Conservation (phyloP, 2,329 filamentous ascomycete species). For the Ramularia endophylla region DNA sequence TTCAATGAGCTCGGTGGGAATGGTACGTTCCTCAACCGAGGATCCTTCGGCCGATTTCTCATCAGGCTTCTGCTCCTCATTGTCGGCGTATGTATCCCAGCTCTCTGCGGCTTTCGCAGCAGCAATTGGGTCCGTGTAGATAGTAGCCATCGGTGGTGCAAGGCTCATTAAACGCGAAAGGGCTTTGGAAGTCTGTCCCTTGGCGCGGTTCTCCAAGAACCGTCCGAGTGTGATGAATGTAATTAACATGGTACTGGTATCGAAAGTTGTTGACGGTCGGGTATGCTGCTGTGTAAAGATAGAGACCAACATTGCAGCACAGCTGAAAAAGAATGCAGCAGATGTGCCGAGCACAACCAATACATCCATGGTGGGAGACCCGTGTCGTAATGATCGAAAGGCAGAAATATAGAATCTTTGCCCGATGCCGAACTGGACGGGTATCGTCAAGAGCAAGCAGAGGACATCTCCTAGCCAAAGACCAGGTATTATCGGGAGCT, state of each 20-base stretch:
- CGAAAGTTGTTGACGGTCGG: constrained; percentile 83
- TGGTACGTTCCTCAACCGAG: constrained; percentile 72
- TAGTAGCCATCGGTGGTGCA: constrained; percentile 92
- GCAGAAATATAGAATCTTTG: constrained; percentile 89
- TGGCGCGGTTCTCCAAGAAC: constrained; percentile 88
- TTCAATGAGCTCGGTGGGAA: constrained; percentile 90
- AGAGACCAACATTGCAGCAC: constrained; percentile 79
- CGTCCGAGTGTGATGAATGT: constrained; percentile 90
- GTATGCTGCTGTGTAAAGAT: constrained; percentile 68
- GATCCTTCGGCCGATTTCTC: constrained; percentile 46
- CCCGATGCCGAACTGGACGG: constrained; percentile 94
- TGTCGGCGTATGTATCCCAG: constrained; percentile 52
- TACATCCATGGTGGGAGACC: constrained; percentile 95
- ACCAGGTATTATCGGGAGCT: constrained; percentile 60
- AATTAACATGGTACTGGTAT: constrained; percentile 97
- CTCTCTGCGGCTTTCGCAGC: constrained; percentile 82
- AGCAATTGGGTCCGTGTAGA: constrained; percentile 90
- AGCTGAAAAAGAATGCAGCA: constrained; percentile 92
- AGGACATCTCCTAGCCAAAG: constrained; percentile 84
- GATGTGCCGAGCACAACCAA: constrained; percentile 91
- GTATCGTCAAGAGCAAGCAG: constrained; percentile 78
- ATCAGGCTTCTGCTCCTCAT: constrained; percentile 39
- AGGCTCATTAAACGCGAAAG: constrained; percentile 92
- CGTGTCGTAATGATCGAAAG: constrained; percentile 87
- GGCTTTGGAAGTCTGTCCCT: constrained; percentile 92